phyloP scores from a whole-genome alignment of 2,329 filamentous ascomycete species.

The Parascedosporium putredinis region DNA sequence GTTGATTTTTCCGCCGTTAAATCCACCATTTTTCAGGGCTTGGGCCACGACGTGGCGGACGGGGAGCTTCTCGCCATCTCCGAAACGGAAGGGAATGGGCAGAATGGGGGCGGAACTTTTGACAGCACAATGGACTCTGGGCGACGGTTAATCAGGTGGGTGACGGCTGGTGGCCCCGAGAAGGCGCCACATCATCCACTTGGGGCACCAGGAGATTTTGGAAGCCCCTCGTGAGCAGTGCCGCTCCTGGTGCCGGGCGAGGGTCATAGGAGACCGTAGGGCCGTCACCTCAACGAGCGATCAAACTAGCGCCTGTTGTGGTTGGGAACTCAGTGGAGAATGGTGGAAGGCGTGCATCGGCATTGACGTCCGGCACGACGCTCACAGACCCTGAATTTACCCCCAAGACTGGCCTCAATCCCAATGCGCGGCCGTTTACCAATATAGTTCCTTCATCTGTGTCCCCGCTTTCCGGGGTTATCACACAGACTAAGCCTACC shows the following conservation, averaged over 20 bases:
- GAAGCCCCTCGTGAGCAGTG: constrained; percentile 38
- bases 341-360: neutral
- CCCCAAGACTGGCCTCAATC: neutral
- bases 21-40: constrained; percentile 50
- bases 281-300: neutral
- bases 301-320: neutral
- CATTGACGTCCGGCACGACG: too few relatives aligned
- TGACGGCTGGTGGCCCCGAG: constrained; percentile 38
- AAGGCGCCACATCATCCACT: constrained; percentile 32
- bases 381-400: neutral
- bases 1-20: constrained; percentile 60
- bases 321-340: neutral
- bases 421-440: neutral
- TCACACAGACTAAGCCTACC: neutral
- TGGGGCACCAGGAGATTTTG: constrained; percentile 57
- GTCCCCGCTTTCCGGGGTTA: neutral
- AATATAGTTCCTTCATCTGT: neutral
- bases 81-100: constrained; percentile 77
- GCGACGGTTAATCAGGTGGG: constrained; percentile 39
- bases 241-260: constrained; percentile 1
- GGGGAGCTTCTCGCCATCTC: constrained; percentile 72
- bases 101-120: constrained; percentile 88
- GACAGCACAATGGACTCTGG: constrained; percentile 46
- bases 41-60: constrained; percentile 26
- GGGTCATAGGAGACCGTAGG: neutral